Evolutionary conservation across 1,139 yeast genomes (phyloP), one percentile per base, ranked within the genome.

Genomic region (Lodderomyces metapsilosis): DNA sequence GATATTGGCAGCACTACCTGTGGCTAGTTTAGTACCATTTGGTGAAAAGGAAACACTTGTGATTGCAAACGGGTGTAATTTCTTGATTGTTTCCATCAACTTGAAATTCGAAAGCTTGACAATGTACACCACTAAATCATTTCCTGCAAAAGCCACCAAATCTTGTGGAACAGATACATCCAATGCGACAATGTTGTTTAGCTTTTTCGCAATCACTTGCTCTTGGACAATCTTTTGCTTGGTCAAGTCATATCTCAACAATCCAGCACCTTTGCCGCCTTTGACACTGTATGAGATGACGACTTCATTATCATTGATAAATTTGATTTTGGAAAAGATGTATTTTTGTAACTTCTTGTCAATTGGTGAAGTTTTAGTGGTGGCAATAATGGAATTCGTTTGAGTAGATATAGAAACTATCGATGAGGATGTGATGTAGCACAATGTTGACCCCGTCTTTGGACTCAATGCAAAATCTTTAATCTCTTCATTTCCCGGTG

Each of bases 1-100:
- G 1, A 88, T 76, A 47, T 86, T 84, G 2, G 95, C 88, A 2
- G 94, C 95, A 37, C 95, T 84, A 0, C 83, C 85, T 12, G 91
- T 78, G 1, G 91, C 95, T 38, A 89, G 65, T 42, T 76, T 68
- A 33, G 76, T 66, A 11, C 92, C 91, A 52, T 80, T 76, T 8
- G 88, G 84, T 12, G 88, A 82, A 46, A 89, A 80, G 0, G 80
- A 70, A 9, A 88, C 78, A 39, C 79, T 74, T 0, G 97, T 91
- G 40, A 91, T 82, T 9, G 96, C 92, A 61, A 88, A 86, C 7
- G 76, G 69, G 59, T 91, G 98, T 38, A 84, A 81, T 46, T 83
- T 76, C 39, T 74, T 72, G 46, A 82, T 68, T 5, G 73, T 63
- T 44, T 74, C 75, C 34, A 81, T 54, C 9, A 72, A 63, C 38